Base-by-base conservation (phyloP, 805 yeast genomes). In the Wickerhamiella domercqiae region DNA sequence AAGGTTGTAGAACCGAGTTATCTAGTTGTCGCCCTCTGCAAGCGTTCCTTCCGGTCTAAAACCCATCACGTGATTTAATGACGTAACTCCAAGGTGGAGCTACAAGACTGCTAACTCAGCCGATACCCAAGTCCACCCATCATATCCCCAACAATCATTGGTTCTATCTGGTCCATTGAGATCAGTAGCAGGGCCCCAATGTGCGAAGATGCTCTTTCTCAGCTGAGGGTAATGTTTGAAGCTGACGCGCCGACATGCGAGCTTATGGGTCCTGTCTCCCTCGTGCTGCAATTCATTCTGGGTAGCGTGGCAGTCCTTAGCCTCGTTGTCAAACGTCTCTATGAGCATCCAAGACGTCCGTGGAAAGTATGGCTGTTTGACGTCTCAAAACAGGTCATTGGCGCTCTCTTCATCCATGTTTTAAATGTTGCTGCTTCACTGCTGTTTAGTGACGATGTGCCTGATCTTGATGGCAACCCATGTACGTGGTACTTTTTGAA, bases 401-500 rank as follows among this genome's bases (percentile, higher is more conserved):
- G 97, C 0, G 83, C 97, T 0, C 56, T 80, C 20, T 82, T 86
- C 1, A 70, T 87, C 2, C 98, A 87, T 54, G 62, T 78, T 6
- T 60, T 86, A 51, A 87, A 87, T 49, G 66, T 87, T 7, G 55
- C 72, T 11, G 60, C 82, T 32, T 78, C 94, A 28, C 68, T 83
- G 5, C 40, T 82, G 21, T 51, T 60, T 31, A 52, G 59, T 32
- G 52, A 47, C 18, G 51, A 51, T 29, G 55, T 58, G 38, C 64
- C 66, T 7, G 62, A 54, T 39, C 44, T 56, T 19, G 54, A 59
- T 26, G 71, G 68, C 35, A 76, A 75, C 43, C 93, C 94, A 5
- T 90, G 97, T 57, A 87, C 82, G 48, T 90, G 95, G 90, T 87
- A 90, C 61, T 87, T 87, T 52, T 62, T 90, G 38, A 87, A 81